Conservation (phyloP, 75 land plant genomes). For the Chamaecyparis obtusa region DNA sequence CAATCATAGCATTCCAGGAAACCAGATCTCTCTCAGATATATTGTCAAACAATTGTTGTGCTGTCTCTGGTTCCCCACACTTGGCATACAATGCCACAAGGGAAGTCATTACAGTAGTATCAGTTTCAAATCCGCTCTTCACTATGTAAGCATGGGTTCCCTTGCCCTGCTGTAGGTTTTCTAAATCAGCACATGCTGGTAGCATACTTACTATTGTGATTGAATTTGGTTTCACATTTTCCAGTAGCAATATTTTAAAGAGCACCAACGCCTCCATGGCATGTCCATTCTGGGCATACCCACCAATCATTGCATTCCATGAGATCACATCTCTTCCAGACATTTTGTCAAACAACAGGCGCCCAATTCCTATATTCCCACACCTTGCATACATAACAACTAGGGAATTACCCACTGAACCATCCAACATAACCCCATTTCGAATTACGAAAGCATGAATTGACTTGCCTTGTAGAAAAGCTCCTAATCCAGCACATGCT, state of each 20-base stretch:
- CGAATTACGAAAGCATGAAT: constrained; percentile 37
- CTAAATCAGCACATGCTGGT: constrained; percentile 22
- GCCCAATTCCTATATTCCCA: constrained; percentile 13
- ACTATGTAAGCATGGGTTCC: constrained; percentile 24
- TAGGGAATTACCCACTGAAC: constrained; percentile 27
- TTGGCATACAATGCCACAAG: constrained; percentile 32
- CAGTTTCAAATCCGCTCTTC: constrained; percentile 18
- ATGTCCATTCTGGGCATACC: constrained; percentile 22
- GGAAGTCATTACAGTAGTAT: constrained; percentile 21
- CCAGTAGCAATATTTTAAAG: constrained; percentile 12
- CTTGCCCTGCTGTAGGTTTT: constrained; percentile 20
- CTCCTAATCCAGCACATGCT: constrained; percentile 27
- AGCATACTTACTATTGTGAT: constrained; percentile 22
- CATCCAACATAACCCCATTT: constrained; percentile 21
- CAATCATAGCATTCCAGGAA: constrained; percentile 31
- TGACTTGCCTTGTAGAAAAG: constrained; percentile 15
- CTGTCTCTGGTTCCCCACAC: constrained; percentile 7
- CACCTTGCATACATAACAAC: constrained; percentile 36
- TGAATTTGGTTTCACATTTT: constrained; percentile 23
- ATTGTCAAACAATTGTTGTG: constrained; percentile 23
- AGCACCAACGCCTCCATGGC: constrained; percentile 16
- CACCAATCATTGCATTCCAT: constrained; percentile 36
- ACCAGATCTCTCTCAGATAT: constrained; percentile 27
- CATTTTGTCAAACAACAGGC: constrained; percentile 23
- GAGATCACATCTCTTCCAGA: constrained; percentile 18